These are phyloP conservation scores for Coix lacrymajobi DNA, from an alignment of 176 grass and related monocot genomes.

Conservation along the genomic window DNA sequence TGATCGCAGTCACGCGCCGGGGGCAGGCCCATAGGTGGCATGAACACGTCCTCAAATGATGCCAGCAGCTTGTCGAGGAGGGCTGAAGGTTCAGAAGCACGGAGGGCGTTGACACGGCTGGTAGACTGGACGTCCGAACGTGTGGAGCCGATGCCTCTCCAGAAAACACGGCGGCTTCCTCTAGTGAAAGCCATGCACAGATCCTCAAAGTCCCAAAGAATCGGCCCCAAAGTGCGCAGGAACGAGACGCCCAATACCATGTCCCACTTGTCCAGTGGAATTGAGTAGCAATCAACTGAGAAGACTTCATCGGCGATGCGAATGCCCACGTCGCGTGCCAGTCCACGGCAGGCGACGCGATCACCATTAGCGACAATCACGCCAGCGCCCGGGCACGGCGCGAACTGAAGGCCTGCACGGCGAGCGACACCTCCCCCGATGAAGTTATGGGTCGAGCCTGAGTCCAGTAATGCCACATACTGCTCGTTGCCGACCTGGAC, in stretches of 20 bases:
- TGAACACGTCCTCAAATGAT: too few relatives aligned
- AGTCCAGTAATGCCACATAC: neutral
- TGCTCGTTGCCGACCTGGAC: fast-evolving
- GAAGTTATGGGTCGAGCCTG: neutral
- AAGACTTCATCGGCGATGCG: fast-evolving
- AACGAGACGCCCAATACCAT: neutral
- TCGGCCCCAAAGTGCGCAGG: neutral
- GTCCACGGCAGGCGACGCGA: fast-evolving
- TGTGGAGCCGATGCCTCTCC: neutral
- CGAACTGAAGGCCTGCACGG: fast-evolving
- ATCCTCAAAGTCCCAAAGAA: neutral
- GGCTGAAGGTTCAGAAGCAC: fast-evolving
- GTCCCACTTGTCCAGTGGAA: neutral
- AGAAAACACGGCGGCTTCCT: fast-evolving
- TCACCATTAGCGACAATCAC: neutral
- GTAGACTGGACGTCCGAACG: neutral
- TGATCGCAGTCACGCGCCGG: too few relatives aligned
- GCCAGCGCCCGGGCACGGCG: fast-evolving
- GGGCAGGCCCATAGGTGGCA: too few relatives aligned
- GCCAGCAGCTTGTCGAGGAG: too few relatives aligned
- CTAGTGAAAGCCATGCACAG: neutral
- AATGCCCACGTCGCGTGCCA: fast-evolving
- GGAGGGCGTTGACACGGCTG: fast-evolving
- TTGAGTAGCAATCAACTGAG: neutral
- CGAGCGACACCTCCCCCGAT: fast-evolving